These are phyloP conservation scores for Schizopora paradoxa DNA, from an alignment of 1,284 basidiomycete species.

Conservation along the genomic window DNA sequence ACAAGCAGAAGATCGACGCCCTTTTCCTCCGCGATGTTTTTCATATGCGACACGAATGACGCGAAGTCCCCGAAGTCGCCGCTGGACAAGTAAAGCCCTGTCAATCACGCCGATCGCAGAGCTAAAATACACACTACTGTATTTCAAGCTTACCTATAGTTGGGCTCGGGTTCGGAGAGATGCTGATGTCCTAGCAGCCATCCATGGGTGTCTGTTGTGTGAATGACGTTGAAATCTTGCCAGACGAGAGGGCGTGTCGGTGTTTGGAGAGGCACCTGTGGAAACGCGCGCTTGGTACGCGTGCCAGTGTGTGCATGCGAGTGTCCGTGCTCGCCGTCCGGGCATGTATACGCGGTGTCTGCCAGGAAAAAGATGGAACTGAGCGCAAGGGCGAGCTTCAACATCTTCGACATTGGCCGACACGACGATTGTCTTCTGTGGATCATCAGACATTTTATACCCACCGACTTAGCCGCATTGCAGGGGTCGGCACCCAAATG, in stretches of 20 bases:
- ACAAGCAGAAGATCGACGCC: conserved; percentile 67
- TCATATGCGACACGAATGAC: conserved; percentile 80
- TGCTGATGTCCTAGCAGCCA: conserved; percentile 77
- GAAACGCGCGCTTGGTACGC: conserved; percentile 35
- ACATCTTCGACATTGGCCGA: no score
- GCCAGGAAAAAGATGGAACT: background rate
- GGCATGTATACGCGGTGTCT: background rate
- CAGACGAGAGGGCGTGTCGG: conserved; percentile 63
- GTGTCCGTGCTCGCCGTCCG: conserved; percentile 27
- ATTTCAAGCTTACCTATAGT: conserved; percentile 48
- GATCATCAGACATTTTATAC: no score
- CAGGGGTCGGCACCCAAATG: no score
- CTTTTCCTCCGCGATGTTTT: conserved; percentile 59
- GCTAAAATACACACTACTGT: background rate
- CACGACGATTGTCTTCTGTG: no score
- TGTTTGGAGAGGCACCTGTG: conserved; percentile 41
- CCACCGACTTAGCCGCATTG: no score
- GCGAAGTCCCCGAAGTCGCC: conserved; percentile 79
- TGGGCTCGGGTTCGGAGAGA: conserved; percentile 62
- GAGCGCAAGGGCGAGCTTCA: no score
- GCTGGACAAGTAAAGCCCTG: conserved; percentile 26
- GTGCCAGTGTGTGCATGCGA: conserved; percentile 32
- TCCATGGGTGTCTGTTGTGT: conserved; percentile 80
- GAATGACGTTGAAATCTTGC: conserved; percentile 75
- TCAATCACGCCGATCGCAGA: background rate